phyloP scores from a whole-genome alignment of 1,284 basidiomycete species.

The Ustilago nuda region DNA sequence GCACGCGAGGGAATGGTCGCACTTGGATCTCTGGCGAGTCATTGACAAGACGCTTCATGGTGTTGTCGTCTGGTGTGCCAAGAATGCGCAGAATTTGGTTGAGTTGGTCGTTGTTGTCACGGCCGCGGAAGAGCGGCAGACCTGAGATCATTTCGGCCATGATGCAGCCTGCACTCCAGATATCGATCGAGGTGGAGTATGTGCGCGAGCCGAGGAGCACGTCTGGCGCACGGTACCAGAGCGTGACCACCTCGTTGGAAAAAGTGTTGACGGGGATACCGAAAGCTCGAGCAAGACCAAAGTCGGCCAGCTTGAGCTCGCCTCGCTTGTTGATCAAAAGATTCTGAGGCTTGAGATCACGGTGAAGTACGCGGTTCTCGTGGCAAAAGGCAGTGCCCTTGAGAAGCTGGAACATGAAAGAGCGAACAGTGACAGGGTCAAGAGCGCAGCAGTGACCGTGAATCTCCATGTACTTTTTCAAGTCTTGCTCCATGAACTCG shows the following conservation, averaged over 20 bases:
- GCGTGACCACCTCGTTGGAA: conserved; percentile 77
- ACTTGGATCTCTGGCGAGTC: conserved; percentile 93
- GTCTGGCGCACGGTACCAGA: conserved; percentile 99
- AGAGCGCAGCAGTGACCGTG: conserved; percentile 95
- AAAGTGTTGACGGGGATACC: conserved; percentile 69
- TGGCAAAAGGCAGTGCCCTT: conserved; percentile 99
- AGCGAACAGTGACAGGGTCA: conserved; percentile 90
- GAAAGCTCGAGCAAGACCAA: conserved; percentile 87
- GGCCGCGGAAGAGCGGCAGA: conserved; percentile 93
- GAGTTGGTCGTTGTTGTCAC: conserved; percentile 97
- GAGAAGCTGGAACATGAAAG: conserved; percentile 96
- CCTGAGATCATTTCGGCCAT: conserved; percentile 93
- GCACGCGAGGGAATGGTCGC: conserved; percentile 89
- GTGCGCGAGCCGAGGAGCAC: conserved; percentile 96
- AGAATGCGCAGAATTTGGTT: conserved; percentile 97
- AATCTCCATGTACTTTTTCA: conserved; percentile 99
- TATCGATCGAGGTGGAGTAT: conserved; percentile 98
- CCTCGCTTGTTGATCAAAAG: conserved; percentile 97
- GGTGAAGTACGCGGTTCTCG: conserved; percentile 96
- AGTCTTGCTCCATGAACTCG: conserved; percentile 97
- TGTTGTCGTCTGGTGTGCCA: conserved; percentile 91
- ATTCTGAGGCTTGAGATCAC: conserved; percentile 98
- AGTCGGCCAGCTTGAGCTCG: conserved; percentile 88
- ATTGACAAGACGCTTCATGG: conserved; percentile 86
- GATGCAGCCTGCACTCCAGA: conserved; percentile 99